A percentile compares a stretch with the other conserved stretches of the same genome.
Evolutionary conservation across 148 eudicot species (phyloP).

Genomic region (Cornus kousa): DNA sequence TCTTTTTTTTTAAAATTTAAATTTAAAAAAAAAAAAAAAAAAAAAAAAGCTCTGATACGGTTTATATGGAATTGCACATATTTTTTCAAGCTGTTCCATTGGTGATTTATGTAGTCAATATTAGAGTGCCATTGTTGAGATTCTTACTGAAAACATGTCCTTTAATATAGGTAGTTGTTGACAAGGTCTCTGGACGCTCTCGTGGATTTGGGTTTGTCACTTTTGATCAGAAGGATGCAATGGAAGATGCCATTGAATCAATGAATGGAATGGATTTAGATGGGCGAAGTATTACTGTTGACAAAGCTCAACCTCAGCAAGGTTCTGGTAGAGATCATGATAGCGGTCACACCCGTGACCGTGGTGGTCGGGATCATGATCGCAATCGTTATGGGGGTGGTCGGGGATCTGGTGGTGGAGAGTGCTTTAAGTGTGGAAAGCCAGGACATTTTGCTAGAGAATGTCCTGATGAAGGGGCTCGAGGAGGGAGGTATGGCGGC

Average conservation of each 20-base stretch:
- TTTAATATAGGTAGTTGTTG: constrained; percentile 64
- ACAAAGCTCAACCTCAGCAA: constrained; percentile 81
- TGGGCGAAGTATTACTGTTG: constrained; percentile 90
- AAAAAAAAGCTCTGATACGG: too few species aligned
- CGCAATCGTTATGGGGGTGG: constrained; percentile 52
- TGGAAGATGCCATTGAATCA: constrained; percentile 94
- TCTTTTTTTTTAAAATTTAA: too few species aligned
- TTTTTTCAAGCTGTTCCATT: not conserved
- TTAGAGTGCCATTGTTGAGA: not conserved
- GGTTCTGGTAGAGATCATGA: constrained; percentile 68
- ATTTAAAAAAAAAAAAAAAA: too few species aligned
- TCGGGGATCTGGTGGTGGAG: constrained; percentile 82
- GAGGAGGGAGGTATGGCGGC: constrained; percentile 51
- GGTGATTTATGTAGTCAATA: not conserved
- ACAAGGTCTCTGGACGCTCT: constrained; percentile 86
- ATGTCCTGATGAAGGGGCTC: constrained; percentile 61
- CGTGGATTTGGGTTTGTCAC: constrained; percentile 98
- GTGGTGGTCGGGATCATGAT: constrained; percentile 57
- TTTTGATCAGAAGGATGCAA: constrained; percentile 77
- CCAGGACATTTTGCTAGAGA: constrained; percentile 70
- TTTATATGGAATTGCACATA: not conserved
- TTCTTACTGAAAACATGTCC: not conserved
- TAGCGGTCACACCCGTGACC: constrained; percentile 59
- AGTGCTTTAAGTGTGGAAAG: constrained; percentile 62
- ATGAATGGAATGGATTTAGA: constrained; percentile 93